Percentiles rank a stretch among this genome's conserved stretches.
Evolutionary conservation across 2,329 filamentous ascomycete species (phyloP).

Genomic region (Phaeophleospora eucalypticola): DNA sequence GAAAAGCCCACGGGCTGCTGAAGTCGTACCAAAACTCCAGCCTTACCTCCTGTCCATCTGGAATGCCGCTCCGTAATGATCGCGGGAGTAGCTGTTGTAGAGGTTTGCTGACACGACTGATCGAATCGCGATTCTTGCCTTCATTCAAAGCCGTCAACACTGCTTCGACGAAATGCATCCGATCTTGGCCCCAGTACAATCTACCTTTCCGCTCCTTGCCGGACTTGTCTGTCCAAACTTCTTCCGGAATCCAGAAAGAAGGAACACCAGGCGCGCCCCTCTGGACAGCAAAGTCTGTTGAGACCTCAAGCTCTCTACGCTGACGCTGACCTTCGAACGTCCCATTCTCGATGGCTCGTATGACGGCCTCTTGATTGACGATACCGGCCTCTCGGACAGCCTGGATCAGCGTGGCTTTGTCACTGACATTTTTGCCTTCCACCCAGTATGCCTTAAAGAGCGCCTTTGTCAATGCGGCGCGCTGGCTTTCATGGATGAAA

Average conservation of each 20-base stretch:
- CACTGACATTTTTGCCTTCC: conserved; percentile 13
- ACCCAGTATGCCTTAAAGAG: conserved; percentile 23
- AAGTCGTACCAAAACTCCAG: conserved; percentile 26
- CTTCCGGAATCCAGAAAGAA: conserved; percentile 18
- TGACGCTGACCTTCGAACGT: conserved; percentile 17
- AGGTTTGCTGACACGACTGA: conserved; percentile 8
- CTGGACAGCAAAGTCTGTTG: conserved; percentile 20
- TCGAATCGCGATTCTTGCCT: conserved; percentile 7
- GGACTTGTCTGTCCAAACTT: conserved; percentile 14
- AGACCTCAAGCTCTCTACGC: conserved; percentile 11
- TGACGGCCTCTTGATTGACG: conserved; percentile 1
- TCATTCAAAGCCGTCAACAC: conserved; percentile 15
- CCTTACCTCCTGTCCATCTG: conserved; percentile 14
- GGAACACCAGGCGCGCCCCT: conserved; percentile 21
- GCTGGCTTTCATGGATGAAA: conserved; percentile 9
- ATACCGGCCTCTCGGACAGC: conserved; percentile 14
- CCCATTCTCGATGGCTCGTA: conserved; percentile 16
- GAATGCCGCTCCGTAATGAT: conserved; percentile 4
- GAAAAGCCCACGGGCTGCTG: conserved; percentile 20
- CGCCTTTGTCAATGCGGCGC: conserved; percentile 16
- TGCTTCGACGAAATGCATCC: conserved; percentile 24
- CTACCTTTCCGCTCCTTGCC: conserved; percentile 11
- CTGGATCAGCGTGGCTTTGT: conserved; percentile 8
- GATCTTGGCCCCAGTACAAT: conserved; percentile 25
- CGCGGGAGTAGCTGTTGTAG: conserved; percentile 12